These are phyloP conservation scores for Arthroderma sp. DNA, from an alignment of 2,329 filamentous ascomycete genomes.

Conservation along the genomic window DNA sequence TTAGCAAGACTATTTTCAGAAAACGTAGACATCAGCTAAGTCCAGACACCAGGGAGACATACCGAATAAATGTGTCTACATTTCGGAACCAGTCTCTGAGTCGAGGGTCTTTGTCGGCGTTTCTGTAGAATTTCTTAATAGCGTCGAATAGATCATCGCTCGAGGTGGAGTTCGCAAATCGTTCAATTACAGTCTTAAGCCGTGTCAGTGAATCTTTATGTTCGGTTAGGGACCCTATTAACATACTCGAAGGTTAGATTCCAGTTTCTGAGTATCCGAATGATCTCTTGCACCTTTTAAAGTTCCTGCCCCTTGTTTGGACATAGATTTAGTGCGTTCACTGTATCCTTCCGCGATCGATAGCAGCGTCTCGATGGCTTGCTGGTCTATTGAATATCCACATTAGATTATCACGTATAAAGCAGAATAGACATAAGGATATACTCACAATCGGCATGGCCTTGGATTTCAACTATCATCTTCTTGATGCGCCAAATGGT, in stretches of 20 bases:
- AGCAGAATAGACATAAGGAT: neutral
- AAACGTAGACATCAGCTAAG: neutral
- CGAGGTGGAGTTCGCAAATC: slow-evolving; percentile 90
- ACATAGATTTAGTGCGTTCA: slow-evolving; percentile 55
- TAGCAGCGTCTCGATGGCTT: slow-evolving; percentile 80
- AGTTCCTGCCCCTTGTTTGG: slow-evolving; percentile 52
- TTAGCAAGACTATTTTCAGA: slow-evolving; percentile 6
- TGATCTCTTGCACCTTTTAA: slow-evolving; percentile 60
- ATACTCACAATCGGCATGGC: slow-evolving; percentile 68
- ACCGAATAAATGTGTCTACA: slow-evolving; percentile 60
- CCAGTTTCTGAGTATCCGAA: slow-evolving; percentile 55
- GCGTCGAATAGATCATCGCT: slow-evolving; percentile 74
- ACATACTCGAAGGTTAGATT: slow-evolving; percentile 63
- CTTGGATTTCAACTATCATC: slow-evolving; percentile 93
- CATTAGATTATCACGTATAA: slow-evolving; percentile 3
- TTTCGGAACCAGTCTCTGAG: slow-evolving; percentile 80
- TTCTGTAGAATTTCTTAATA: slow-evolving; percentile 72
- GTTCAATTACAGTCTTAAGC: slow-evolving; percentile 68
- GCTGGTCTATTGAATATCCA: slow-evolving; percentile 45
- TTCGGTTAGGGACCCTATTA: slow-evolving; percentile 23
- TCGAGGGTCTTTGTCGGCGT: slow-evolving; percentile 76
- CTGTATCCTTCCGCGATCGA: slow-evolving; percentile 74
- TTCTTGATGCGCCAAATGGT: slow-evolving; percentile 90
- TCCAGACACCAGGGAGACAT: slow-evolving; percentile 6
- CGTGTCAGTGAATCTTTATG: slow-evolving; percentile 40